Evolutionary conservation across 495 filamentous ascomycete species (phyloP), one percentile per base, ranked within the genome.

Genomic region (Neurospora africana): DNA sequence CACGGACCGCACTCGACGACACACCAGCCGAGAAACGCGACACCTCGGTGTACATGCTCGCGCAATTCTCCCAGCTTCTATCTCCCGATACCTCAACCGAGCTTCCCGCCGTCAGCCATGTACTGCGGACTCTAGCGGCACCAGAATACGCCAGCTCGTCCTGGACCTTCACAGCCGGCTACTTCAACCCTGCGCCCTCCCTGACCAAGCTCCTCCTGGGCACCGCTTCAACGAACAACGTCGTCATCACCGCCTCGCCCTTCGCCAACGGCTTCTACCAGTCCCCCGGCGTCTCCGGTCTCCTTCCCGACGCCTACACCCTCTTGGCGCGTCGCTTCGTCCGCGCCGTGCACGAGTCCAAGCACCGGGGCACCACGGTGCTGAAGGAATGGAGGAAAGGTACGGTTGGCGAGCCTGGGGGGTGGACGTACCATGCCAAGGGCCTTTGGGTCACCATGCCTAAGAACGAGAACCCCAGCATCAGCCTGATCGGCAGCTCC

Each of bases 371-470:
- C 0, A 82, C 82, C 5, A 90, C 97, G n/a, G 81, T 87, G 35
- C 82, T 99, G 15, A 90, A 90, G 70, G 95, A 99, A 81, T 99
- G 96, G 96, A 86, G 90, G 47, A 88, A 87, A 47, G 95, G 95
- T 6, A 92, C 89, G 0, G 91, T 97, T 33, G 89, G 90, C 35
- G 87, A 93, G 76, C 89, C 89, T 1, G 91, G 84, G 21, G 96
- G 92, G 2, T 99, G 95, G 95, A 97, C 94, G 0, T 99, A 99
- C 78, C 95, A 99, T 77, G 95, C 95, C 68, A 99, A 99, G 81
- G 95, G 95, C 0, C 84, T 99, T 3, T 99, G 95, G 95, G 86
- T 97, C 30, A 93, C 92, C 0, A 81, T 98, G 15, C 89, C 90
- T 0, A 78, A 81, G 11, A 79, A 83, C 68, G 76, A 83, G 27